Evolutionary conservation across 2,329 filamentous ascomycete species (phyloP).

Genomic region (Parasarocladium wereldwijsianum): DNA sequence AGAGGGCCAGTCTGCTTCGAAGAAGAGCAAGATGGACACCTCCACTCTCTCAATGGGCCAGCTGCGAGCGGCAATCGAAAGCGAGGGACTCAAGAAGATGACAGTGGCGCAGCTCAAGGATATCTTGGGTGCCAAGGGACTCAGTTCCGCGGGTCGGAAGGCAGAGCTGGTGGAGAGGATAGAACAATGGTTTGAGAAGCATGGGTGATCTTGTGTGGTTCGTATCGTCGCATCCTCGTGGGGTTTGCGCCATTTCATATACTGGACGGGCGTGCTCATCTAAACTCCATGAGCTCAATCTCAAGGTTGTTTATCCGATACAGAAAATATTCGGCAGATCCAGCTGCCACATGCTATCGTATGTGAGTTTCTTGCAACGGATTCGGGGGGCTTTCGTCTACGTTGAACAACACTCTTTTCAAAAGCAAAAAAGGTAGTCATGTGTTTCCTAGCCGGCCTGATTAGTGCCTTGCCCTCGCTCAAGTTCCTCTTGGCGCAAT

Average conservation of each 20-base stretch:
- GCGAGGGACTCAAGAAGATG: slow-evolving; percentile 35
- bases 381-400: too few species aligned
- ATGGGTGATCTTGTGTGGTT: slow-evolving; percentile 9
- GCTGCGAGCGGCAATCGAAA: slow-evolving; percentile 27
- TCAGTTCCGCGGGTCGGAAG: slow-evolving; percentile 37
- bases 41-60: slow-evolving; percentile 27
- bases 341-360: too few species aligned
- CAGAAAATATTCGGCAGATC: too few species aligned
- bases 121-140: slow-evolving; percentile 28
- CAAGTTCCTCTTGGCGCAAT: too few species aligned
- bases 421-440: too few species aligned
- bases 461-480: too few species aligned
- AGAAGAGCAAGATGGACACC: slow-evolving; percentile 24
- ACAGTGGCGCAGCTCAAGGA: slow-evolving; percentile 38
- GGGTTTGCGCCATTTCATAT: background rate
- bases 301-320: too few species aligned
- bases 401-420: too few species aligned
- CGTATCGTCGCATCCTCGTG: background rate
- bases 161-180: slow-evolving; percentile 38
- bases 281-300: too few species aligned
- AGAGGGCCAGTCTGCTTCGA: slow-evolving; percentile 24
- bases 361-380: too few species aligned
- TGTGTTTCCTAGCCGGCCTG: too few species aligned
- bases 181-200: slow-evolving; percentile 40
- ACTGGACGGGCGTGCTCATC: background rate